Evolutionary conservation across 495 filamentous ascomycete species (phyloP).

Genomic region (Aspergillus ostianus): DNA sequence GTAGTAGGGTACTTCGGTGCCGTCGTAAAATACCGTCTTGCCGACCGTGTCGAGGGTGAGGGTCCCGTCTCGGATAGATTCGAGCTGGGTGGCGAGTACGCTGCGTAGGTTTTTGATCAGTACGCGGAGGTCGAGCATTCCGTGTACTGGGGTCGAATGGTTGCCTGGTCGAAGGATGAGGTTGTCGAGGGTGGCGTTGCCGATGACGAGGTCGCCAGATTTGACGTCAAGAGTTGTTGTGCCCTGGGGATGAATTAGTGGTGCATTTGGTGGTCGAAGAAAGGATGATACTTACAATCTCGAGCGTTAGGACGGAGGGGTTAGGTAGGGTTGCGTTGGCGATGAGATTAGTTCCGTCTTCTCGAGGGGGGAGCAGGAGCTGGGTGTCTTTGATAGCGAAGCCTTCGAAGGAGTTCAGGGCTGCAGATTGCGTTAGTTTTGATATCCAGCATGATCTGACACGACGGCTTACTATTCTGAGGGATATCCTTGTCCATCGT

Average conservation of each 20-base stretch:
- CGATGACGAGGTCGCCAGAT: constrained; percentile 41
- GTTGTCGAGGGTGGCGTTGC: constrained; percentile 55
- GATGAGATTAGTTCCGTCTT: constrained; percentile 34
- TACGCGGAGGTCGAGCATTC: constrained; percentile 30
- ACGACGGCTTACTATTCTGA: constrained; percentile 30
- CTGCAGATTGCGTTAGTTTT: constrained; percentile 9
- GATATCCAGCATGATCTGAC: background rate
- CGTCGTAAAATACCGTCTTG: constrained; percentile 33
- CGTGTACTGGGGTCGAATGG: constrained; percentile 52
- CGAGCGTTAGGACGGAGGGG: constrained; percentile 36
- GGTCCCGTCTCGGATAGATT: constrained; percentile 30
- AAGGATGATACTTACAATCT: constrained; percentile 26
- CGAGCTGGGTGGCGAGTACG: constrained; percentile 30
- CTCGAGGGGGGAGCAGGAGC: constrained; percentile 21
- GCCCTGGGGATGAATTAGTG: constrained; percentile 15
- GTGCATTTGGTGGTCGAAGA: background rate
- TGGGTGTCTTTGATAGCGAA: constrained; percentile 28
- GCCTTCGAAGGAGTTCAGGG: constrained; percentile 28
- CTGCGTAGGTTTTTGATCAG: constrained; percentile 30
- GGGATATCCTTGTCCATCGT: constrained; percentile 37
- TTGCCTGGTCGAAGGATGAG: constrained; percentile 58
- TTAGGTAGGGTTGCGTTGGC: constrained; percentile 40
- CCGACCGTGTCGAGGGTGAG: constrained; percentile 33
- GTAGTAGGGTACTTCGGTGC: constrained; percentile 39
- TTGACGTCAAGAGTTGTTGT: constrained; percentile 35